phyloP scores from a whole-genome alignment of 139 green algal genomes.

The Tetradesmus lagerheimii region DNA sequence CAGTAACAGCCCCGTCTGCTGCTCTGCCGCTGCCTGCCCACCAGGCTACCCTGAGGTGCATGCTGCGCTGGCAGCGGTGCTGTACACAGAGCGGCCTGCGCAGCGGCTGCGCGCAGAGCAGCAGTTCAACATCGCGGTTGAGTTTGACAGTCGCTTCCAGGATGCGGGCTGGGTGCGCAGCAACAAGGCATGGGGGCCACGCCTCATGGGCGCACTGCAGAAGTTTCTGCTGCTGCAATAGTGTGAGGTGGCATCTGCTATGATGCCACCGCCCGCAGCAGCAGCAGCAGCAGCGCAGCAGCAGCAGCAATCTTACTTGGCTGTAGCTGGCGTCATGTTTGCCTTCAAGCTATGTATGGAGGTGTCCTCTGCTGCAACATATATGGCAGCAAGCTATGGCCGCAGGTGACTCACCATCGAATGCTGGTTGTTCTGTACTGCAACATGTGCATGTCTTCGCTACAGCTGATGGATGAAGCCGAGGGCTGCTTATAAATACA shows the following conservation, averaged over 20 bases:
- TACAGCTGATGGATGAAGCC: no score
- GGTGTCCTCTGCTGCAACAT: no score
- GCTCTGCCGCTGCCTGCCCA: not conserved
- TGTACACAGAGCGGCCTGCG: conserved; percentile 29
- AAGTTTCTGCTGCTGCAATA: conserved; percentile 34
- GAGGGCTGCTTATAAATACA: no score
- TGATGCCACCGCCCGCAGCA: not conserved
- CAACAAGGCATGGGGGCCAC: not conserved
- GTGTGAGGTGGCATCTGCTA: not conserved
- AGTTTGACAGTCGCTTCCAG: conserved; percentile 1
- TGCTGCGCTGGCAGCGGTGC: conserved; percentile 29
- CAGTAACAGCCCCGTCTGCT: no score
- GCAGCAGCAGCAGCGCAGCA: not conserved
- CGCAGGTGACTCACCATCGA: no score
- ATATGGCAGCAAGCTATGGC: no score
- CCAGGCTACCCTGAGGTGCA: conserved; percentile 14
- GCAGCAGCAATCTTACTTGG: no score
- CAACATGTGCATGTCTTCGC: no score
- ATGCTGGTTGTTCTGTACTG: no score
- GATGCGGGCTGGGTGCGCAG: not conserved
- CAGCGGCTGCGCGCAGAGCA: conserved; percentile 26
- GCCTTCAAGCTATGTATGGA: no score
- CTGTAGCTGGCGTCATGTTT: no score
- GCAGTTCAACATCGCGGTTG: conserved; percentile 16
- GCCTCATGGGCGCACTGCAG: conserved; percentile 5